Conservation (phyloP, 139 green algal genomes). For the Picochlorum sp. region DNA sequence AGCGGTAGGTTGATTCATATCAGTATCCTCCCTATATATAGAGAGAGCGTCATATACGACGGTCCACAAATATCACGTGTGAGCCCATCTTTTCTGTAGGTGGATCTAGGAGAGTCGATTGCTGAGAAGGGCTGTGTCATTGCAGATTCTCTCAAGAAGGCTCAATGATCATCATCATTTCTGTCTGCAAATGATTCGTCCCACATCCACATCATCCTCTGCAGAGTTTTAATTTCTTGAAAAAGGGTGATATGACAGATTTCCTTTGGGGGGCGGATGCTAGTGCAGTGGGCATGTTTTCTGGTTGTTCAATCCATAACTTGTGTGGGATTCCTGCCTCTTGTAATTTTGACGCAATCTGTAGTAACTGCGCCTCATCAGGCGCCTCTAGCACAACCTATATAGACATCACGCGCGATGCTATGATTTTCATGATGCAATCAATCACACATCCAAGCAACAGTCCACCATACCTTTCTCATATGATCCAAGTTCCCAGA, state of each 20-base stretch:
- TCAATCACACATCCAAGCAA: neutral
- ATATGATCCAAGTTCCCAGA: constrained; percentile 77
- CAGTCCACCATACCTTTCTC: constrained; percentile 66
- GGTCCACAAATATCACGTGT: too few species aligned
- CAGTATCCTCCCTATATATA: too few species aligned
- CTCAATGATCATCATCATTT: neutral
- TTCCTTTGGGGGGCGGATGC: constrained; percentile 78
- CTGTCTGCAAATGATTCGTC: neutral
- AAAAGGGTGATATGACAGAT: constrained; percentile 39
- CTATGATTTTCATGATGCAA: neutral
- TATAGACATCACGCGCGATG: neutral
- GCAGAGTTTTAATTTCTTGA: constrained; percentile 88
- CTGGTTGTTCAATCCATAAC: constrained; percentile 94
- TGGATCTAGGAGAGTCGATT: constrained; percentile 23
- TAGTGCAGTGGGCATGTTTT: constrained; percentile 81
- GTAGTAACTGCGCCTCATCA: constrained; percentile 64
- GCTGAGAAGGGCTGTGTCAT: constrained; percentile 8
- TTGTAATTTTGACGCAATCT: constrained; percentile 58
- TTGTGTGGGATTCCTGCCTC: constrained; percentile 71
- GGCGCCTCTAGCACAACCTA: constrained; percentile 87
- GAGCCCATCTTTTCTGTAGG: constrained; percentile 5
- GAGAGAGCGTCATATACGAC: too few species aligned
- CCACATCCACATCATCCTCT: constrained; percentile 40
- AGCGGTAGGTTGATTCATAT: constrained; percentile 13
- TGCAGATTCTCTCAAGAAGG: neutral